Evolutionary conservation across 331 rosid species (phyloP), one percentile per base, ranked within the genome.

Genomic region (Pyracantha coccinea): DNA sequence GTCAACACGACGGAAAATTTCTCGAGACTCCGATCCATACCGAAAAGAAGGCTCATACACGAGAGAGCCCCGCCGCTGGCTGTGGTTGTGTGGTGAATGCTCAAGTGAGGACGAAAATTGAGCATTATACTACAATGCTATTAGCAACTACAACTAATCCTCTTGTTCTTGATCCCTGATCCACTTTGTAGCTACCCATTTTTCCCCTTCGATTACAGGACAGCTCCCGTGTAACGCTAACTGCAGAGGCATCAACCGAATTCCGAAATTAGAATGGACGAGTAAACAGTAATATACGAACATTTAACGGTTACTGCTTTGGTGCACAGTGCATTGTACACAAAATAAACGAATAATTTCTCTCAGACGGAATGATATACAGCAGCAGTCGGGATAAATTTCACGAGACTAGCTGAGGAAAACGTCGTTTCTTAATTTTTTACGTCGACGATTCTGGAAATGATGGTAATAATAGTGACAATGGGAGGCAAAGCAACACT

Each of bases 111-210:
- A 17, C 15, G 5, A 72, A 59, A 72, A 58, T 35, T 72, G 76
- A 38, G 68, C 68, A 23, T 6, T 24, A 28, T 33, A 35, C 24
- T 4, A 16, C 17, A 17, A n/a, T 16, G 16, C 54, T 24, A 17
- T 35, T 9, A 47, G 25, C 38, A 58, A 57, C 55, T 72, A 25
- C 5, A 68, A 69, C 72, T 78, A 83, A 74, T 84, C 81, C 28
- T 82, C 73, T 17, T 59, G 79, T 28, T 31, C 59, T 81, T 90
- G 91, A 86, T 95, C 86, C 80, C 97, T 80, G 60, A 95, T 81
- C 99, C 99, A 95, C 86, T 92, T 95, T 20, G 97, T 90, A 12
- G 92, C 93, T 41, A 92, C 97, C 97, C 99, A 95, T 77, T 95
- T 95, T 77, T 83, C 86, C 74, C 99, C 99, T 82, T 83, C 79